These are phyloP conservation scores for Penicillium hordei DNA, from an alignment of 2,329 filamentous ascomycete genomes.

Conservation along the genomic window DNA sequence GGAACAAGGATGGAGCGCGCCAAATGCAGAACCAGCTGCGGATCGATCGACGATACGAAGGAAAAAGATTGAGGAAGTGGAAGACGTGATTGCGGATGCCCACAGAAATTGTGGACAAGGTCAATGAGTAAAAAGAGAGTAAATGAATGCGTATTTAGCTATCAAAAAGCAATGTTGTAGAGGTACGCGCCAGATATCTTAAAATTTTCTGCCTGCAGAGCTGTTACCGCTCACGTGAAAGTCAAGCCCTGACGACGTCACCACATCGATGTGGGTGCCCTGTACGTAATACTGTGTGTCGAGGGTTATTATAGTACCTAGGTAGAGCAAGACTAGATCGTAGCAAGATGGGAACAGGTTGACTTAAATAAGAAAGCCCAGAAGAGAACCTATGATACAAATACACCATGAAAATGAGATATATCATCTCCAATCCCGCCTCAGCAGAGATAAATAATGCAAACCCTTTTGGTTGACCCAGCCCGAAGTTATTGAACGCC, in stretches of 20 bases:
- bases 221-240: slow-evolving; percentile 31
- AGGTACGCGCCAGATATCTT: slow-evolving; percentile 14
- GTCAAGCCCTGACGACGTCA: slow-evolving; percentile 24
- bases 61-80: slow-evolving; percentile 36
- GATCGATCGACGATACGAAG: slow-evolving; percentile 57
- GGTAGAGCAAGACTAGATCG: background rate
- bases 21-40: slow-evolving; percentile 66
- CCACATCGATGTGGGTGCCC: background rate
- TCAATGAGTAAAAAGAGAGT: slow-evolving; percentile 16
- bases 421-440: slow-evolving; percentile 6
- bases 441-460: slow-evolving; percentile 11
- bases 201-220: slow-evolving; percentile 26
- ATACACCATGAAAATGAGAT: slow-evolving; percentile 7
- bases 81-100: slow-evolving; percentile 33
- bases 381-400: slow-evolving; percentile 14
- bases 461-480: slow-evolving; percentile 11
- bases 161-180: slow-evolving; percentile 8
- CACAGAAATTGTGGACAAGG: slow-evolving; percentile 21
- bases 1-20: slow-evolving; percentile 33
- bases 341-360: background rate
- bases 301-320: background rate
- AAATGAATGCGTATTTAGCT: slow-evolving; percentile 12
- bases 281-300: background rate
- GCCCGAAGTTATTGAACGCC: slow-evolving; percentile 24
- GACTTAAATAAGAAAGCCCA: background rate